Evolutionary conservation across 1,139 yeast species (phyloP).

Genomic region (Blastobotrys indianensis): DNA sequence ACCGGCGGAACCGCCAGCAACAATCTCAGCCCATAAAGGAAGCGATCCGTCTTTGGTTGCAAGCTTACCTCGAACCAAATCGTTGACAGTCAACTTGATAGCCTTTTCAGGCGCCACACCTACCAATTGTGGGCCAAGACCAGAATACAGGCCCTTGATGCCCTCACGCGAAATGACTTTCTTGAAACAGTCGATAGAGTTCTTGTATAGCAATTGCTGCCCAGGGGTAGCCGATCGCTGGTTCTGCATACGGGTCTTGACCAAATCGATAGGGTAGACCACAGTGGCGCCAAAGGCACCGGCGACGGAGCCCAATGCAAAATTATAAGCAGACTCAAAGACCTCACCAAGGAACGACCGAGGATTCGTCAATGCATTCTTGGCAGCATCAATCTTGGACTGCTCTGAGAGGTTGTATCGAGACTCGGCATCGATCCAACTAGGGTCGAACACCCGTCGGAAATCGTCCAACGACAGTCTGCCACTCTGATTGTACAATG

Average conservation of each 20-base stretch:
- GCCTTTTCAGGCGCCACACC: constrained; percentile 99
- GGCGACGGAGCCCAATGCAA: constrained; percentile 86
- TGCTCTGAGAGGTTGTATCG: constrained; percentile 32
- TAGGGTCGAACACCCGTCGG: constrained; percentile 40
- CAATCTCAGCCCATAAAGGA: constrained; percentile 64
- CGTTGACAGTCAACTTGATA: constrained; percentile 91
- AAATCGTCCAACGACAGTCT: constrained; percentile 37
- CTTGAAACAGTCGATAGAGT: constrained; percentile 78
- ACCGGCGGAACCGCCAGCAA: constrained; percentile 93
- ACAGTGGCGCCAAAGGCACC: constrained; percentile 98
- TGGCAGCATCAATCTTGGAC: constrained; percentile 38
- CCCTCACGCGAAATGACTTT: constrained; percentile 80
- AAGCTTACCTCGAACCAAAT: constrained; percentile 71
- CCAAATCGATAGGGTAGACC: constrained; percentile 95
- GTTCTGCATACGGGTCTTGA: constrained; percentile 96
- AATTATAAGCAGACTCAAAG: constrained; percentile 82
- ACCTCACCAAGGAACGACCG: constrained; percentile 40
- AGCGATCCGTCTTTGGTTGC: constrained; percentile 52
- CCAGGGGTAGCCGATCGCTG: constrained; percentile 65
- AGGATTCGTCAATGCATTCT: constrained; percentile 38
- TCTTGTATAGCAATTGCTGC: constrained; percentile 51
- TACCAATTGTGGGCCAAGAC: constrained; percentile 86
- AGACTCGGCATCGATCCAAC: constrained; percentile 38
- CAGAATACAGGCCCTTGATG: constrained; percentile 82
- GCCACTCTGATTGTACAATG: constrained; percentile 33